Percentiles rank a stretch among this genome's conserved stretches.
phyloP scores from a whole-genome alignment of 768 basidiomycete genomes.

The Xerocomus potaroensis region DNA sequence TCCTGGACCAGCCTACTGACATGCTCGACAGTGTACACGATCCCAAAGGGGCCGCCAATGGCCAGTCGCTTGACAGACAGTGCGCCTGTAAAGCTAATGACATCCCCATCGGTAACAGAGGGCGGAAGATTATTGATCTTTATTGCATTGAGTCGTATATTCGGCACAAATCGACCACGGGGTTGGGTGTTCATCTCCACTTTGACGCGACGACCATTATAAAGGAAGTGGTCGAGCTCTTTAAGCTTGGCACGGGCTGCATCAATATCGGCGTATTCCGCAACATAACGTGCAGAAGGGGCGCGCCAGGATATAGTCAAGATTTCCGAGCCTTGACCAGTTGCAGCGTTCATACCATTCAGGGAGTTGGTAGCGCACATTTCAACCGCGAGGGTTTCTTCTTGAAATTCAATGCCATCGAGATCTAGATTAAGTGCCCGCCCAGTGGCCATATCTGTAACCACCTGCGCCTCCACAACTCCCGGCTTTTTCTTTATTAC shows the following conservation, averaged over 20 bases:
- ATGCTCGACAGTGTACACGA: conserved; percentile 14
- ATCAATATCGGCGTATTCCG: conserved; percentile 33
- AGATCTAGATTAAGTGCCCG: conserved; percentile 39
- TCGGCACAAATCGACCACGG: conserved; percentile 23
- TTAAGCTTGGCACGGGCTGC: conserved; percentile 29
- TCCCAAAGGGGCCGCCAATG: conserved; percentile 20
- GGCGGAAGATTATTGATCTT: conserved; percentile 42
- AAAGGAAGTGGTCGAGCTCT: conserved; percentile 34
- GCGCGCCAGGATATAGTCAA: conserved; percentile 50
- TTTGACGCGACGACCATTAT: conserved; percentile 42
- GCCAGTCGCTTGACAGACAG: conserved; percentile 21
- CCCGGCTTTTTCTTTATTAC: conserved; percentile 28
- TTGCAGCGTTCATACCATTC: conserved; percentile 40
- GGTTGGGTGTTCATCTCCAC: conserved; percentile 43
- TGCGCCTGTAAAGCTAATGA: conserved; percentile 32
- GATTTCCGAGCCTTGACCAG: conserved; percentile 32
- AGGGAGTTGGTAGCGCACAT: conserved; percentile 36
- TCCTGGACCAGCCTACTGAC: conserved; percentile 21
- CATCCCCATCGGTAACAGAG: conserved; percentile 18
- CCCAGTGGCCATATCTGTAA: conserved; percentile 40
- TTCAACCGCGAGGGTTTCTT: conserved; percentile 40
- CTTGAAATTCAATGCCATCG: conserved; percentile 46
- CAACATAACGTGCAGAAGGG: conserved; percentile 46
- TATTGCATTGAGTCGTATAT: conserved; percentile 33
- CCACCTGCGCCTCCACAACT: conserved; percentile 39